Base-by-base conservation (phyloP, 257 asterid species). In the Scutellaria baicalensis region DNA sequence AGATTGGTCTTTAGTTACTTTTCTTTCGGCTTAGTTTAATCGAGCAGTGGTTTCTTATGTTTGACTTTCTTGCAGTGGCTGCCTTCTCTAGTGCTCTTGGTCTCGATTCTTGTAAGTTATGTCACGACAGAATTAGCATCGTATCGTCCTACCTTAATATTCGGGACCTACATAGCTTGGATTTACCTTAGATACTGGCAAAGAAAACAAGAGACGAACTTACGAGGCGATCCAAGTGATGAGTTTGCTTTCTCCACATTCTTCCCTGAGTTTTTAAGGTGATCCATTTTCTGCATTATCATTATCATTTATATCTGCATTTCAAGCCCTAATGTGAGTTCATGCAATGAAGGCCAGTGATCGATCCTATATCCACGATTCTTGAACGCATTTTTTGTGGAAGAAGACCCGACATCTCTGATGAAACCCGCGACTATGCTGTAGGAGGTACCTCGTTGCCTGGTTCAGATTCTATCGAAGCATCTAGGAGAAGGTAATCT, bases 151-250 rank as follows among this genome's bases (percentile, higher is more conserved):
- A 88, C 90, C 70, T 3, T 90, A 70, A 64, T 93, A 73, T 85
- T 87, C 58, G 97, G 97, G 72, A 82, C 99, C 65, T 93, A 91
- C 73, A 79, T 84, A 17, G 91, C 96, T 52, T 93, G 97, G 99
- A 81, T 91, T 73, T 89, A 93, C 84, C 96, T 93, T 67, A 84
- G 99, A 76, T 91, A 91, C 78, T 93, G 96, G 96, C 97, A 91
- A 64, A 80, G 54, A 50, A 88, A 88, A 59, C 83, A 95, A 14
- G 97, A 93, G 84, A 84, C 92, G 8, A 86, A 85, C 75, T 74
- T 84, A 44, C 86, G 86, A 79, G 99, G 99, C 9, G 96, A 93
- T 83, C 95, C 96, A 43, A 91, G 96, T 79, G 97, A 91, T 81
- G 96, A 87, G 55, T 93, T 93, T 84, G 81, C 91, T 14, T 91